Conservation (phyloP, 106 monocot genomes). For the Agapanthus africanus region DNA sequence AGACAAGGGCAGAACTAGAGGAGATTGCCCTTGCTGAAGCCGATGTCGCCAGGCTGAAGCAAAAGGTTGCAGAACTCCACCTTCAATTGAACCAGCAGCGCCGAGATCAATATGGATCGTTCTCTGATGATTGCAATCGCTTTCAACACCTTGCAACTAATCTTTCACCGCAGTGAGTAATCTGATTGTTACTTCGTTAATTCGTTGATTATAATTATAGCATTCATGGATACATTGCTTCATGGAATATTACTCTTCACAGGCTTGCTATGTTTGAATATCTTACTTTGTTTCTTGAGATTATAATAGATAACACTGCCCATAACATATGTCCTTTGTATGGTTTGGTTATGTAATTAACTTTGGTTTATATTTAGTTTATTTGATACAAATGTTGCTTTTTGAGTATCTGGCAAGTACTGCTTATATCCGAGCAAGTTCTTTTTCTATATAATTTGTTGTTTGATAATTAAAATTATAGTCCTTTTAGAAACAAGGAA, state of each 20-base stretch:
- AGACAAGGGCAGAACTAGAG: slow-evolving; percentile 98
- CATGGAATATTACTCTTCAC: background rate
- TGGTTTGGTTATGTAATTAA: background rate
- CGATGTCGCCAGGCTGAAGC: slow-evolving; percentile 95
- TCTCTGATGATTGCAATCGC: slow-evolving; percentile 45
- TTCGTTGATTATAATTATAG: background rate
- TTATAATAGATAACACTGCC: background rate
- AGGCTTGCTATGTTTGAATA: background rate
- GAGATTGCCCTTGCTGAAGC: slow-evolving; percentile 99
- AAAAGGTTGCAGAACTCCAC: slow-evolving; percentile 97
- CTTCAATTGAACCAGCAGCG: slow-evolving; percentile 93
- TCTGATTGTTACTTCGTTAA: background rate
- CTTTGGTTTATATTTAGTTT: background rate
- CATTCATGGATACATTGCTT: background rate
- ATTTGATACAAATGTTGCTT: background rate
- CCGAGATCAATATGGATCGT: slow-evolving; percentile 66
- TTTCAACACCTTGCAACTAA: slow-evolving; percentile 60
- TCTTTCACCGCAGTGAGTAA: slow-evolving; percentile 49
- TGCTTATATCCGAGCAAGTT: background rate
- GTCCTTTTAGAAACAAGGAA: no score
- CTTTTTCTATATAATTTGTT: background rate
- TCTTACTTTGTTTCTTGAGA: background rate
- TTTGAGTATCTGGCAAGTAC: background rate
- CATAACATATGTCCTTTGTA: background rate
- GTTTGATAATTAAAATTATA: background rate